These are phyloP conservation scores for Phytophthora foliorum DNA, from an alignment of 352 stramenopile species.

Conservation along the genomic window DNA sequence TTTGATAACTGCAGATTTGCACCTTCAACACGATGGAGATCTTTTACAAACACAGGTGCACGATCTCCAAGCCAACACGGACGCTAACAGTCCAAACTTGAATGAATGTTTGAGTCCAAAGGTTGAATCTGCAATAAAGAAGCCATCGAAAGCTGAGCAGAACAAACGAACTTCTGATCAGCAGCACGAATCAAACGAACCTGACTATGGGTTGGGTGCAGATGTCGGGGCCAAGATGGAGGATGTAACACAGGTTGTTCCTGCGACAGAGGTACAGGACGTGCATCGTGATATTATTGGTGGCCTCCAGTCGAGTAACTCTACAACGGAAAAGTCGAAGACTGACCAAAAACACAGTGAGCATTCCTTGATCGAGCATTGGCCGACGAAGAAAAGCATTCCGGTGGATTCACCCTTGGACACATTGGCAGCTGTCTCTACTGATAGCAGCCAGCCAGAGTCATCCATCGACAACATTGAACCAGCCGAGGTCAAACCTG, in stretches of 20 bases:
- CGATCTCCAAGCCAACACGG: not conserved
- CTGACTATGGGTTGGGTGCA: no score
- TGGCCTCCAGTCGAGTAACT: not conserved
- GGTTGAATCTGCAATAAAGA: not conserved
- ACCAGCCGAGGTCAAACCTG: not conserved
- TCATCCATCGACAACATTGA: not conserved
- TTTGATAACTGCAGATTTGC: not conserved
- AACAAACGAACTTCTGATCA: not conserved
- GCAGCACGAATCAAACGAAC: no score
- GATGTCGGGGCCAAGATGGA: not conserved
- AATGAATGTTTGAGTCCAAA: not conserved
- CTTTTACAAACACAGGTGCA: not conserved
- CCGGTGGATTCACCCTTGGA: not conserved
- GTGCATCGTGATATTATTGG: no score
- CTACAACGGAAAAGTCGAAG: not conserved
- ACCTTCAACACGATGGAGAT: not conserved
- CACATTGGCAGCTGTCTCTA: not conserved
- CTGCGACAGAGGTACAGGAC: no score
- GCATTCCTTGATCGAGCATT: no score
- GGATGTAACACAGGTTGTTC: no score
- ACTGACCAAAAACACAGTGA: no score
- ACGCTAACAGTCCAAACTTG: not conserved
- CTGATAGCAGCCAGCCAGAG: not conserved
- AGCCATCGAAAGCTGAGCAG: not conserved
- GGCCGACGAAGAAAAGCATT: not conserved